Evolutionary conservation across 2,329 filamentous ascomycete genomes (phyloP), one percentile per base, ranked within the genome.

Genomic region (Trichoderma sp.): DNA sequence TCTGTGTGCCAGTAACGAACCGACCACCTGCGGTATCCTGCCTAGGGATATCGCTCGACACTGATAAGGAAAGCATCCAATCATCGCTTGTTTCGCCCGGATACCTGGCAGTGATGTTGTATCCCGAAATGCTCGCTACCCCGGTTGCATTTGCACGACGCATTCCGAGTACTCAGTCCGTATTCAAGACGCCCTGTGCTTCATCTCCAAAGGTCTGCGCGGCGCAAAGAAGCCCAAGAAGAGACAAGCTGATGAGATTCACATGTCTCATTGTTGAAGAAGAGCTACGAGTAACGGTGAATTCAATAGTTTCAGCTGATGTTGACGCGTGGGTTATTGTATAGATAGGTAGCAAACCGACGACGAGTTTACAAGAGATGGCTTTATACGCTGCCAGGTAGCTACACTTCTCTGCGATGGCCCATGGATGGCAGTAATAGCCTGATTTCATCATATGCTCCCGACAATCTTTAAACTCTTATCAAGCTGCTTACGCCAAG

Each of bases 31-130:
- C 55, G 9, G 17, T 21, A 47, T 30, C 19, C 1, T 43, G 24
- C 2, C 43, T 43, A 2, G 2, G 26, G 19, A 58, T 34, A 28
- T 58, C 55, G 9, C 55, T 34, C 17, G 43, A 28, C 26, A 58
- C 26, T 21, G 55, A 58, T 45, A 58, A 47, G 10, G 55, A 58
- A 9, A 58, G 7, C 7, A 43, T 58, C 43, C 55, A 58, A n/a
- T 58, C 28, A 58, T 47, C 43, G n/a, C 55, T 34, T 34, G 26
- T 58, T 26, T 58, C n/a, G 10, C 55, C 55, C 21, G 43, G 43
- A 47, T 47, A 58, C 14, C 30, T 58, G 7, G 26, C 12, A 7
- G 41, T 34, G 9, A 58, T 15, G 26, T 58, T 47, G 14, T 47
- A 58, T 34, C 43, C 43, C 3, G 26, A 26, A n/a, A 58, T 58